Evolutionary conservation across 2,329 filamentous ascomycete species (phyloP), one percentile per base, ranked within the genome.

Genomic region (Stylonectria norvegica): DNA sequence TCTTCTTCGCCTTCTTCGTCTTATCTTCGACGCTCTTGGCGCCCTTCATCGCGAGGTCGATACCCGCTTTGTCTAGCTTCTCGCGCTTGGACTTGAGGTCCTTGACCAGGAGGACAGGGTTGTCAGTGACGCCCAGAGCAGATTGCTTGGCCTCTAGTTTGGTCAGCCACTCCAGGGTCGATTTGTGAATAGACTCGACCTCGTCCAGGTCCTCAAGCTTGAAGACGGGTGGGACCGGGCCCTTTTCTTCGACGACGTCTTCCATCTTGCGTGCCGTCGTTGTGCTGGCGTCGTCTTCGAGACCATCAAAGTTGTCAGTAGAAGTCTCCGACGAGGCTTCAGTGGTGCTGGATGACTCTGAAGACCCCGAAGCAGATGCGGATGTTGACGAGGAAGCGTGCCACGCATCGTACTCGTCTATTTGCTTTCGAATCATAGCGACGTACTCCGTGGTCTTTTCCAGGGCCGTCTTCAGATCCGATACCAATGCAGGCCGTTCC

Each of bases 51-150:
- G 88, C 75, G 34, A 90, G 72, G 17, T 88, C 79, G 61, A 84
- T 76, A 53, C 80, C 78, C 4, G 75, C 78, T 59, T 86, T 81
- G 60, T 85, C 80, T 5, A 97, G 74, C 60, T 86, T 79, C 55
- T 82, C 79, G 12, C 81, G 75, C 64, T 84, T 85, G 17, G 71
- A 73, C 42, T 80, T 70, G 20, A 95, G 65, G 19, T 95, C 90
- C 57, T 83, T 82, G 50, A 81, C 70, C 1, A 84, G 75, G 7
- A 95, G 72, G 5, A 83, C 82, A 0, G 89, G 86, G 50, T 97
- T 82, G 8, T 88, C 86, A 2, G 81, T 81, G 2, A 72, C 67
- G 12, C 75, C 69, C 3, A 95, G 78, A 52, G 79, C 82, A 20
- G 81, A 78, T 64, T 97, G 91, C 53, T 77, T 75, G 3, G 74